Conservation (phyloP, 805 yeast species). For the Hanseniaspora lachancei region DNA sequence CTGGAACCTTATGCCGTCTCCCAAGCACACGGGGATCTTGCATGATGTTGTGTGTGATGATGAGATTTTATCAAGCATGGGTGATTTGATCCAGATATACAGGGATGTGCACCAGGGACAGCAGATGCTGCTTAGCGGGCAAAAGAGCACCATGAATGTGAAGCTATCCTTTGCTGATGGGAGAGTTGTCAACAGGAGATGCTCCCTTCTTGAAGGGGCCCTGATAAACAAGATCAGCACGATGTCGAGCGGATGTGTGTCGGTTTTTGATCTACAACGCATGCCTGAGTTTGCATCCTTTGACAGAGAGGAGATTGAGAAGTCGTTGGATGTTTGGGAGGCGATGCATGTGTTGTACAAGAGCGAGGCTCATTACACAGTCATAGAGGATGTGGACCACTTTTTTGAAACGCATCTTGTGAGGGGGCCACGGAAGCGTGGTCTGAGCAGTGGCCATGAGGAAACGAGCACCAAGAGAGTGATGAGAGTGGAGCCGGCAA, state of each 20-base stretch:
- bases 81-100: not conserved
- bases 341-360: slow-evolving; percentile 40
- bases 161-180: slow-evolving; percentile 41
- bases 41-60: not conserved
- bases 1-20: not conserved
- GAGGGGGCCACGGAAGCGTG: not conserved
- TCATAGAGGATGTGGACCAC: not conserved
- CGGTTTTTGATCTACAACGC: slow-evolving; percentile 42
- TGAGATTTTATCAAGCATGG: not conserved
- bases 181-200: slow-evolving; percentile 19
- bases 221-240: not conserved
- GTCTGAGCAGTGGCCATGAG: not conserved
- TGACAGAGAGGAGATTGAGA: slow-evolving; percentile 24
- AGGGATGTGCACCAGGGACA: slow-evolving; percentile 32
- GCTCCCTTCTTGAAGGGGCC: not conserved
- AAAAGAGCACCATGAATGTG: slow-evolving; percentile 49
- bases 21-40: not conserved
- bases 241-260: slow-evolving; percentile 23
- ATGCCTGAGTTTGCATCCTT: slow-evolving; percentile 15
- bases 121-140: slow-evolving; percentile 41
- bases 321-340: slow-evolving; percentile 50
- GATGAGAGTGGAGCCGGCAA: not conserved
- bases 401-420: not conserved
- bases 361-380: slow-evolving; percentile 17
- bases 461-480: not conserved